These are phyloP conservation scores for Penicillium paradoxum DNA, from an alignment of 495 filamentous ascomycete genomes.

Conservation along the genomic window DNA sequence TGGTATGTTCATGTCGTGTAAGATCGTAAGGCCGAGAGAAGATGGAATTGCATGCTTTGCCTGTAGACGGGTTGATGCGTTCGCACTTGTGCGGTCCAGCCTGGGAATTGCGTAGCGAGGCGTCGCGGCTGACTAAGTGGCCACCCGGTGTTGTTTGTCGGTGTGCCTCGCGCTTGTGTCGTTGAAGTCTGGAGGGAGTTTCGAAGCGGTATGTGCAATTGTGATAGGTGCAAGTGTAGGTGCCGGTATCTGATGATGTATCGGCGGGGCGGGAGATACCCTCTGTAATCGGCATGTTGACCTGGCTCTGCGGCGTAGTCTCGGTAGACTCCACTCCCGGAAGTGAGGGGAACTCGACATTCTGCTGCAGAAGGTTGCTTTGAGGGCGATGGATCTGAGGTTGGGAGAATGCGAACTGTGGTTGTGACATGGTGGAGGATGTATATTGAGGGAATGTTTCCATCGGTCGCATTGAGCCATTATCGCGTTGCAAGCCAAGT, in stretches of 20 bases:
- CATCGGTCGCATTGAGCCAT: constrained; percentile 44
- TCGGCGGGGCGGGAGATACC: constrained; percentile 51
- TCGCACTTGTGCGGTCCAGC: constrained; percentile 87
- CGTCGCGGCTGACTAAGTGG: constrained; percentile 39
- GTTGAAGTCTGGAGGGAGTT: constrained; percentile 77
- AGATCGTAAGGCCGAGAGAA: constrained; percentile 99
- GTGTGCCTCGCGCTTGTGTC: constrained; percentile 93
- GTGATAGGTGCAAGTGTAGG: constrained; percentile 93
- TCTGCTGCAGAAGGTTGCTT: constrained; percentile 40
- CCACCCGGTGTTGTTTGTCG: constrained; percentile 55
- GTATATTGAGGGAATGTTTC: constrained; percentile 43
- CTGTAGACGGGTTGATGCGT: constrained; percentile 90
- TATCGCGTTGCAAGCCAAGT: constrained; percentile 39
- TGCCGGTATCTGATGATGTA: constrained; percentile 71
- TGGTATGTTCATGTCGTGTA: constrained; percentile 94
- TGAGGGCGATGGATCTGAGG: constrained; percentile 52
- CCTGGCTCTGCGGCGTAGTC: constrained; percentile 25
- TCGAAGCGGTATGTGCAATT: constrained; percentile 87
- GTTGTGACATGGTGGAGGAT: constrained; percentile 18
- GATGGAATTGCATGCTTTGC: constrained; percentile 91
- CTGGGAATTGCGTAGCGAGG: constrained; percentile 67
- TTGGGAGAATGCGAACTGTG: constrained; percentile 37
- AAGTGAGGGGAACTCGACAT: constrained; percentile 58
- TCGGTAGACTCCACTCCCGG: constrained; percentile 61
- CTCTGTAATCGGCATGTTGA: constrained; percentile 29